Base-by-base conservation (phyloP, 2,329 filamentous ascomycete species). In the Claviceps sp. region DNA sequence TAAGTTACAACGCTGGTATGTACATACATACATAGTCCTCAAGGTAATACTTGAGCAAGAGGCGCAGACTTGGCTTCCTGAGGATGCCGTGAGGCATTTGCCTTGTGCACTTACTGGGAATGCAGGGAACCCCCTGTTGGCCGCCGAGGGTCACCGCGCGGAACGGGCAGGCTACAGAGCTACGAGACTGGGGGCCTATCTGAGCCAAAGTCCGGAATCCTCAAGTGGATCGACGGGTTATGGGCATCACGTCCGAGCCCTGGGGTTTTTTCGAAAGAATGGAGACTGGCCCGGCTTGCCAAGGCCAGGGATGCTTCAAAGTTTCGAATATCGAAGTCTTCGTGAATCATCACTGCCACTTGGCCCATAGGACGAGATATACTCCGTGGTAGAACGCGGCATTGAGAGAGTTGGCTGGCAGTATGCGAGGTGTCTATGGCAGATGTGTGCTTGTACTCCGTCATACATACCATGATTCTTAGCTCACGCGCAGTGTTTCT, bases 231-330 rank as follows among this genome's bases (percentile, higher is more conserved):
- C 22, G 42, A 36, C 49, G 37, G 36, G 16, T 46, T 47, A 22
- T 46, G 37, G 47, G 42, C 42, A 30, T 38, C 46, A 40, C 22
- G 51, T 53, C 51, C 48, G 47, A 53, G 51, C 51, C 24, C 51
- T 45, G 36, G 47, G n/a, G n/a, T 40, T 34, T 52, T 34, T 52
- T 24, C 38, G 22, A 41, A 49, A 47, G n/a, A 46, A 22, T 24
- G 34, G 47, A 49, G 47, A 52, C n/a, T 49, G 46, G 38, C 30
- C 41, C 48, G 51, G 42, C 42, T 24, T 50, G 41, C 50, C 46
- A 38, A 52, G 8, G 40, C 36, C 36, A 24, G 50, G 50, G 30
- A 48, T 52, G 38, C 44, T 37, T 11, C 38, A 22, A 44, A 47
- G 24, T 44, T 36, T 41, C 42, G 30, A 45, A 37, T 20, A 18